Base-by-base conservation (phyloP, 148 eudicot species). In the Oxyria digyna region DNA sequence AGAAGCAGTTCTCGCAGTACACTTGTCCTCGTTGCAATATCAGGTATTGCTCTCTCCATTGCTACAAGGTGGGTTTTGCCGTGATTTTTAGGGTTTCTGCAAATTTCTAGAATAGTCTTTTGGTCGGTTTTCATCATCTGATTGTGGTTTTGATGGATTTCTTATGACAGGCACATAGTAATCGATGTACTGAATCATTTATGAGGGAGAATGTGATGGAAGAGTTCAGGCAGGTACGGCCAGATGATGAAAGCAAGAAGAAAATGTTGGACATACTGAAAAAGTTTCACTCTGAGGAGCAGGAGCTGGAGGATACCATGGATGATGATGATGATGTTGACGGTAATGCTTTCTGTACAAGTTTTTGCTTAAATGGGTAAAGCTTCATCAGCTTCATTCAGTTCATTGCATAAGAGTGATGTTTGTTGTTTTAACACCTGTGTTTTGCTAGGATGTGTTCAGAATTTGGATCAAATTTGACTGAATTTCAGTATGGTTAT, bases 1-100 rank as follows among this genome's bases (percentile, higher is more conserved):
- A 91, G 70, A 94, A 94, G 83, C 97, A 94, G 55, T 94, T 86
- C 75, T 90, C 99, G 17, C 93, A 88, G 8, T 94, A 90, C 73
- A 87, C 96, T 71, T 91, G 99, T 65, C 97, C 97, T 11, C 87
- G 97, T 12, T 94, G 99, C 85, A 90, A 88, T 68, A 82, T 78
- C 64, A 82, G 89, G 42, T 94, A 94, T 76, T 94, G 96, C 85
- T 94, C 97, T 26, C 93, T 94, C 69, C 93, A 74, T 42, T 94
- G 99, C 75, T 94, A 94, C 85, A 94, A 94, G 90, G 98, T 91
- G 72, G 42, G 78, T 15, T 23, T 24, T 27, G 0, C 12, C 20
- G 40, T 18, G 20, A 1, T 38, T 38, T 5, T 8, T 31, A 29
- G 42, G 23, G 15, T 9, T 32, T 29, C 62, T 29, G 65, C 37